Conservation (phyloP, 2,329 filamentous ascomycete species). For the Fusarium kyushuense region DNA sequence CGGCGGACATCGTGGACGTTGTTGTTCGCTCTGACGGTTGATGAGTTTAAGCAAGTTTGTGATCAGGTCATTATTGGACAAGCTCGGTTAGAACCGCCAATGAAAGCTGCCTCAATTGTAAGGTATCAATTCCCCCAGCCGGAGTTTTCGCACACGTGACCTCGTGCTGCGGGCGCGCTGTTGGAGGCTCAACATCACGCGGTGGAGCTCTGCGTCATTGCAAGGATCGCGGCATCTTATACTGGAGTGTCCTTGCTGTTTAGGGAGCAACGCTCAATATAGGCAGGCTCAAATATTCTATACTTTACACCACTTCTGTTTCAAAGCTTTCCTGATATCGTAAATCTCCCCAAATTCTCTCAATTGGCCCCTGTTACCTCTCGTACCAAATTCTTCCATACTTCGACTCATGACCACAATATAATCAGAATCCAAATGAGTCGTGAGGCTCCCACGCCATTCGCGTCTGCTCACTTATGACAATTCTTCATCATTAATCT, state of each 20-base stretch:
- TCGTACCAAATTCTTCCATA: neutral
- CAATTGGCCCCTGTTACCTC: neutral
- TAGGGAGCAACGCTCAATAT: neutral
- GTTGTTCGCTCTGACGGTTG: conserved; percentile 47
- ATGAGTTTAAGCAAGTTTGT: conserved; percentile 45
- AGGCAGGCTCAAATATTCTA: neutral
- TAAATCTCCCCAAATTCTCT: too few species aligned
- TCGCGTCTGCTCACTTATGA: neutral
- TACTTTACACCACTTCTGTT: rapidly evolving
- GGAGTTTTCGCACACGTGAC: conserved; percentile 45
- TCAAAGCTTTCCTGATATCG: too few species aligned
- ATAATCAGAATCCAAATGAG: conserved; percentile 13
- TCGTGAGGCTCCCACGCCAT: neutral
- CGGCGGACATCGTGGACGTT: conserved; percentile 69
- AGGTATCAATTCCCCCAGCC: conserved; percentile 42
- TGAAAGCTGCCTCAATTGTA: conserved; percentile 50
- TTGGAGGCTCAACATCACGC: conserved; percentile 26
- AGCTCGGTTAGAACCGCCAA: conserved; percentile 53
- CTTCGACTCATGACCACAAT: conserved; percentile 14
- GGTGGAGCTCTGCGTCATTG: conserved; percentile 34
- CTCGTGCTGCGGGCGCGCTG: conserved; percentile 45
- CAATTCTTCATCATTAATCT: neutral
- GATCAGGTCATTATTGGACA: conserved; percentile 52
- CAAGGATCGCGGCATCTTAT: conserved; percentile 20
- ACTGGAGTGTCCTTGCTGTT: neutral